Conservation (phyloP, 164 flowering plant species). For the Dillenia turbinata region DNA sequence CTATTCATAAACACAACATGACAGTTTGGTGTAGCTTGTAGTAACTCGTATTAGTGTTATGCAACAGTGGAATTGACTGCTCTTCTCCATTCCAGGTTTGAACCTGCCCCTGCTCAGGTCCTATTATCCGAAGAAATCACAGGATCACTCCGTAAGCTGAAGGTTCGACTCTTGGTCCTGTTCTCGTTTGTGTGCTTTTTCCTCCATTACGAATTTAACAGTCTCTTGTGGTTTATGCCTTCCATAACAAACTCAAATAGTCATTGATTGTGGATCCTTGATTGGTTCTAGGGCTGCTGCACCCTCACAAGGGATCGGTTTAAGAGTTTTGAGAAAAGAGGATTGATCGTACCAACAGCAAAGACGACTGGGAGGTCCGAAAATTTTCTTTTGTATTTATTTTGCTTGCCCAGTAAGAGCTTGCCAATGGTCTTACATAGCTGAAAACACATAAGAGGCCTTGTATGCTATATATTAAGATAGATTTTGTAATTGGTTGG, state of each 20-base stretch:
- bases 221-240: neutral
- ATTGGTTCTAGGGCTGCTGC: slow-evolving; percentile 61
- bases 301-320: slow-evolving; percentile 89
- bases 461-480: too few relatives aligned
- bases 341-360: slow-evolving; percentile 59
- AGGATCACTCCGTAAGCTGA: slow-evolving; percentile 86
- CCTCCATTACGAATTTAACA: too few relatives aligned
- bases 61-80: neutral
- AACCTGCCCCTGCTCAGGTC: slow-evolving; percentile 88
- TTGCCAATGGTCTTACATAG: too few relatives aligned
- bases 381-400: neutral
- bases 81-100: slow-evolving; percentile 48
- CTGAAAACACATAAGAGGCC: too few relatives aligned
- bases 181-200: neutral
- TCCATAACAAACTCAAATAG: neutral
- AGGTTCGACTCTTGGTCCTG: slow-evolving; percentile 37
- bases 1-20: too few relatives aligned
- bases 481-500: too few relatives aligned
- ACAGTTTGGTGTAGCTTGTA: too few relatives aligned
- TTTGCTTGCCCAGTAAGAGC: too few relatives aligned
- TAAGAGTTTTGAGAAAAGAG: slow-evolving; percentile 92
- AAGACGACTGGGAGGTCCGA: slow-evolving; percentile 50
- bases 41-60: neutral
- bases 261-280: neutral
- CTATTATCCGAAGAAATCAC: slow-evolving; percentile 83